Conservation (phyloP, 2,329 filamentous ascomycete species). For the Fusarium pseudograminearum region DNA sequence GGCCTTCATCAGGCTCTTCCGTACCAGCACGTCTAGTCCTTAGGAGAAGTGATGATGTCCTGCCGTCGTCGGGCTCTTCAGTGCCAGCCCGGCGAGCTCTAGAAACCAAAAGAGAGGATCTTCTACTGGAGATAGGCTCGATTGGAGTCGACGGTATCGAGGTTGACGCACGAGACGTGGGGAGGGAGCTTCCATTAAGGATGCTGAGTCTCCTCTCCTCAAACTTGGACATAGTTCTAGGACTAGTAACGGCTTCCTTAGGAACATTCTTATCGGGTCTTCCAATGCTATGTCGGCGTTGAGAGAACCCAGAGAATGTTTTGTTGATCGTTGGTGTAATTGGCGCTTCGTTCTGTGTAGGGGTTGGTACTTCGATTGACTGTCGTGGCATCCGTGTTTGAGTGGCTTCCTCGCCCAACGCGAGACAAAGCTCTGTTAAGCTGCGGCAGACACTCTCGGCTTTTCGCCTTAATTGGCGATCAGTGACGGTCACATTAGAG, state of each 20-base stretch:
- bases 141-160: constrained; percentile 56
- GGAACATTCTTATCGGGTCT: constrained; percentile 55
- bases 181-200: constrained; percentile 58
- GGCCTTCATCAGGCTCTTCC: constrained; percentile 63
- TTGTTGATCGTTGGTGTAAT: constrained; percentile 62
- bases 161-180: constrained; percentile 58
- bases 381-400: constrained; percentile 51
- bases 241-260: constrained; percentile 56
- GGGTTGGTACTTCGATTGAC: constrained; percentile 26
- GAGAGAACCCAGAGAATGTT: constrained; percentile 53
- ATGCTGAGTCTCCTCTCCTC: constrained; percentile 66
- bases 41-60: constrained; percentile 57
- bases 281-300: constrained; percentile 57
- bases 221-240: constrained; percentile 62
- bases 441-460: constrained; percentile 93
- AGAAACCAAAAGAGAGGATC: constrained; percentile 62
- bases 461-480: constrained; percentile 89
- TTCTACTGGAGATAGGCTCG: constrained; percentile 57
- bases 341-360: constrained; percentile 44
- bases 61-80: constrained; percentile 62
- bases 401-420: constrained; percentile 73
- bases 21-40: constrained; percentile 61
- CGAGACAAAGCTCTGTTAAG: constrained; percentile 90
- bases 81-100: constrained; percentile 60
- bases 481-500: constrained; percentile 68